Evolutionary conservation across 495 filamentous ascomycete genomes (phyloP), one percentile per base, ranked within the genome.

Genomic region (Tuber microsphaerosporum): DNA sequence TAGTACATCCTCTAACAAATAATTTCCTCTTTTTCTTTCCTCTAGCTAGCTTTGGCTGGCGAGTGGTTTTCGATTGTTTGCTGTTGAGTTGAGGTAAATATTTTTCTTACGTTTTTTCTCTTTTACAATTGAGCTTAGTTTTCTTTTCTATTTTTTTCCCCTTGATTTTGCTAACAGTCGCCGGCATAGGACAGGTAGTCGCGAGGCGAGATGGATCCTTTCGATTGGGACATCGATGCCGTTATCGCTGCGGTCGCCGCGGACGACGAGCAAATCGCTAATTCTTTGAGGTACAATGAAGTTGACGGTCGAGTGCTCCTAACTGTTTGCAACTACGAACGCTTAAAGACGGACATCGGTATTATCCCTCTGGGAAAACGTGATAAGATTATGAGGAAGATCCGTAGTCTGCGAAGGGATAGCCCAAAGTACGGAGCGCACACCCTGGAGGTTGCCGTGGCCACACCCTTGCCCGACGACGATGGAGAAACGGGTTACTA

Each of bases 221-320:
- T 79, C 69, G 72, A 78, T 44, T 81, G 73, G 70, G 70, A 51
- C 39, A 61, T 74, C 43, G 71, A 70, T 7, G 20, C 34, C 34
- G 76, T 79, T 9, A 42, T 76, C 34, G 19, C 51, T 9, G 69
- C 46, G 48, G 26, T 73, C 26, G 69, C 73, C 10, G 10, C 31
- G 1, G 45, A 48, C 5, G 78, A 80, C 43, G 19, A 37, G 9
- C 3, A 6, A 14, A 69, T 82, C 4, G 61, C 72, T 2, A n/a
- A 34, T 37, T 72, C 77, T 9, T 73, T 82, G 12, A 73, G 65
- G 48, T 26, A 19, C 2, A 82, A 82, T 34, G 74, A 80, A 5
- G 74, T 82, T 17, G 74, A 78, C 26, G 81, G 81, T 16, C 73
- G 70, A 4, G 73, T 76, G 43, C 72, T 82, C 26, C 43, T 82